A percentile compares a stretch with the other conserved stretches of the same genome.
These are phyloP conservation scores for Colletotrichum melonis DNA, from an alignment of 2,329 filamentous ascomycete genomes.

Conservation along the genomic window DNA sequence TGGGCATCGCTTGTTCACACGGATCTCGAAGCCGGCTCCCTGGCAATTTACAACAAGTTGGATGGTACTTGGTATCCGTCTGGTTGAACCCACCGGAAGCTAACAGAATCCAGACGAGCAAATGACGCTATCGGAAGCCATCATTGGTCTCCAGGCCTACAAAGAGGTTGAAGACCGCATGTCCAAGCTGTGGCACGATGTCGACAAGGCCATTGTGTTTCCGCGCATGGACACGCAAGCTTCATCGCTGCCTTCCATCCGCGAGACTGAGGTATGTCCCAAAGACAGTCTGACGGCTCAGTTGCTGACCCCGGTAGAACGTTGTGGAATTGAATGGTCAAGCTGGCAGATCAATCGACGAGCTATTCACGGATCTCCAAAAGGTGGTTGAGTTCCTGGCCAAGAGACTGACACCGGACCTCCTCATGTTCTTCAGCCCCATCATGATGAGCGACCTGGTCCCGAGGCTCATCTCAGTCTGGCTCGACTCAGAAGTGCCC, in stretches of 20 bases:
- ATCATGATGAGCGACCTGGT: slow-evolving; percentile 78
- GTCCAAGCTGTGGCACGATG: slow-evolving; percentile 69
- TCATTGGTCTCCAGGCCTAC: slow-evolving; percentile 67
- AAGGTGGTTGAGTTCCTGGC: slow-evolving; percentile 64
- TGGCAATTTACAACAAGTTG: slow-evolving; percentile 66
- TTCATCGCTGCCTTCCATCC: slow-evolving; percentile 51
- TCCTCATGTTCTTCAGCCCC: slow-evolving; percentile 71
- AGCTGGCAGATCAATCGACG: slow-evolving; percentile 57
- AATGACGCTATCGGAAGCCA: slow-evolving; percentile 64
- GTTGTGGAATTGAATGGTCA: slow-evolving; percentile 55
- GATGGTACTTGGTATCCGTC: slow-evolving; percentile 54
- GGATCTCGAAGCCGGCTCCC: slow-evolving; percentile 63
- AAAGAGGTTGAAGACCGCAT: slow-evolving; percentile 71
- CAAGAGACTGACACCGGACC: slow-evolving; percentile 61
- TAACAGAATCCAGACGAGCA: slow-evolving; percentile 55
- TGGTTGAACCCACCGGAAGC: not conserved
- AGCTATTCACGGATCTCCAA: slow-evolving; percentile 66
- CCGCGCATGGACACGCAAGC: slow-evolving; percentile 65
- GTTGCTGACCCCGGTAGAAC: slow-evolving; percentile 48
- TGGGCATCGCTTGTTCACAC: slow-evolving; percentile 78
- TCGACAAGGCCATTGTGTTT: slow-evolving; percentile 70
- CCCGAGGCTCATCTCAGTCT: slow-evolving; percentile 75
- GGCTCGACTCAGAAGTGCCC: slow-evolving; percentile 83
- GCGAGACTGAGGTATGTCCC: slow-evolving; percentile 37
- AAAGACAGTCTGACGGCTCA: not conserved